Evolutionary conservation across 495 filamentous ascomycete genomes (phyloP).

Genomic region (Melanomma pulvis-pyrius): DNA sequence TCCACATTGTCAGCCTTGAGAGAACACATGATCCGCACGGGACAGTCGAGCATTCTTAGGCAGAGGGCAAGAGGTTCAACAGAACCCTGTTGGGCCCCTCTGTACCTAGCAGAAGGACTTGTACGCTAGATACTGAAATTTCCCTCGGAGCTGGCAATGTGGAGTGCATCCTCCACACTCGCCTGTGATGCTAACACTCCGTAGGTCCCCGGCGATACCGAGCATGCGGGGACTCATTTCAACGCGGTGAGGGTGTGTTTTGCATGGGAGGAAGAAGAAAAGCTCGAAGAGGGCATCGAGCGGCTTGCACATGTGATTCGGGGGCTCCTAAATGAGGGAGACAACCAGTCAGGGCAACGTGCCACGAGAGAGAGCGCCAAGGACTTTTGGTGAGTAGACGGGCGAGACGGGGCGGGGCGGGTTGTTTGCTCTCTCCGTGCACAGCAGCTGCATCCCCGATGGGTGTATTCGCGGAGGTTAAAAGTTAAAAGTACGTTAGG

Average conservation of each 20-base stretch:
- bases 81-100: too few species aligned
- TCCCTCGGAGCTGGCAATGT: too few species aligned
- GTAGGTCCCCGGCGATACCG: slow-evolving; percentile 51
- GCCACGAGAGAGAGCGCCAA: slow-evolving; percentile 12
- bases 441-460: neutral
- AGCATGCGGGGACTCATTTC: slow-evolving; percentile 52
- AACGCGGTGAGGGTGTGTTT: slow-evolving; percentile 65
- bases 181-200: neutral
- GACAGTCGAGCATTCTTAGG: too few species aligned
- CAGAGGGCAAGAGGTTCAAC: too few species aligned
- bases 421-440: neutral
- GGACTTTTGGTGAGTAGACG: slow-evolving; percentile 29
- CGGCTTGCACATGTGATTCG: slow-evolving; percentile 58
- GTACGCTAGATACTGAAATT: too few species aligned
- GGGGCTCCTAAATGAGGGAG: slow-evolving; percentile 37
- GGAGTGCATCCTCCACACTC: neutral
- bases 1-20: too few species aligned
- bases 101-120: too few species aligned
- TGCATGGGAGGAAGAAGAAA: slow-evolving; percentile 71
- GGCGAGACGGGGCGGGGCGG: neutral
- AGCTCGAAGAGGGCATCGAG: slow-evolving; percentile 67
- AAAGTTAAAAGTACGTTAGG: neutral
- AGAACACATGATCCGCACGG: too few species aligned
- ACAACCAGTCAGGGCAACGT: slow-evolving; percentile 22
- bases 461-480: neutral